Evolutionary conservation across 768 basidiomycete species (phyloP), one percentile per base, ranked within the genome.

Genomic region (Termitomyces sp.): DNA sequence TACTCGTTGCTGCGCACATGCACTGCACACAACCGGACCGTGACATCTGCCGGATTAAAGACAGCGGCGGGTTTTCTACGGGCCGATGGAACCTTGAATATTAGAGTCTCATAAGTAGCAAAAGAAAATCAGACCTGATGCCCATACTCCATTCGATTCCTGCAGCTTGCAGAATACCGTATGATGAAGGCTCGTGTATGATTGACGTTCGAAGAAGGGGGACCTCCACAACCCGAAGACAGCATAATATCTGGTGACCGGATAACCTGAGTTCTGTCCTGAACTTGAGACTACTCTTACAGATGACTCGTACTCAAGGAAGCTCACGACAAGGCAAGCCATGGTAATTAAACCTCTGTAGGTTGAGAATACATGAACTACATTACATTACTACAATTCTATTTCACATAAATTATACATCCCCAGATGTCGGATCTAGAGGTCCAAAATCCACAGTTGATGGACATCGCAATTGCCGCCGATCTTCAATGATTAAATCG

Each of bases 401-500:
- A n/a, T 41, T n/a, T 27, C 18, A 52, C 22, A 37, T 1, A 42
- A 22, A 42, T 62, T 22, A 62, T 42, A 58, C 50, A 48, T 51
- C 36, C 58, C 37, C 54, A 30, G 55, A 30, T 8, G 11, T 36
- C 6, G 48, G 27, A 30, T 58, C 57, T 31, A 54, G n/a, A 18
- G 55, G 44, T 13, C 41, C 61, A 6, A 54, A 41, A 44, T 56
- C 33, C 36, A 37, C 11, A 42, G 41, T 51, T 24, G 61, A 54
- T 31, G 63, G 49, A 36, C 53, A 37, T 15, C 58, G 64, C 42
- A 63, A 48, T 44, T 58, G 58, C 45, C 63, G 58, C 45, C 55
- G 53, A 57, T 65, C 68, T 54, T 65, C 60, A 20, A 60, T 57
- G 18, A 57, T 46, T 34, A 70, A 42, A 34, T 72, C 75, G 51